Evolutionary conservation across 2,329 filamentous ascomycete species (phyloP), one percentile per base, ranked within the genome.

Genomic region (Colletotrichum lupini): DNA sequence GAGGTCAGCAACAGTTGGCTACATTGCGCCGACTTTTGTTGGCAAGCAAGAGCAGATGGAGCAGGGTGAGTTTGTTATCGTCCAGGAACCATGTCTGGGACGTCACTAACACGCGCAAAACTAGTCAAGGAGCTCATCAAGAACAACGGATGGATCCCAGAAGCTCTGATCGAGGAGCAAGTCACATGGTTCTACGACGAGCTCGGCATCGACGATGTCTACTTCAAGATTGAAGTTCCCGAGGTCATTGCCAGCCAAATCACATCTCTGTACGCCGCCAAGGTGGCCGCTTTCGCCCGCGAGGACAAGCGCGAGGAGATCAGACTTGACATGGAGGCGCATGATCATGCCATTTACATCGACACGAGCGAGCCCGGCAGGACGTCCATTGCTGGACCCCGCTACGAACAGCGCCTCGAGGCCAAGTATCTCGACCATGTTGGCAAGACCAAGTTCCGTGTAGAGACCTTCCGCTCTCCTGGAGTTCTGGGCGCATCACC

Each of bases 131-230:
- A 93, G 76, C 87, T 92, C 80, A 91, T 98, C 77, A 88, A 91
- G 79, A 89, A 92, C 76, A 93, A 92, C 80, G 94, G 92, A 73
- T 98, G 97, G 90, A 94, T 99, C 74, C 97, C 97, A 1, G 88
- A 90, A 70, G 88, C 93, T 65, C 93, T 97, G 76, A 89, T 98
- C 75, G 93, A 97, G 75, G 89, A 92, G 30, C 95, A 99, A 85
- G 94, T 95, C 64, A 89, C 91, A 73, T 99, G 97, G 96, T 99
- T 99, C 87, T 99, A 99, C 87, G 94, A 97, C 82, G 93, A 97
- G 83, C 91, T 99, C 28, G 97, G 97, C 78, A 99, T 99, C 79
- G 97, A 99, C 80, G 97, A 98, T 87, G 96, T 97, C 85, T 98
- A 98, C 88, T 98, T 98, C 86, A 92, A 95, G 81, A 95, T 96